Percentiles rank a stretch among this genome's conserved stretches.
phyloP scores from a whole-genome alignment of 345 rosid species.

The Camelina hispida region DNA sequence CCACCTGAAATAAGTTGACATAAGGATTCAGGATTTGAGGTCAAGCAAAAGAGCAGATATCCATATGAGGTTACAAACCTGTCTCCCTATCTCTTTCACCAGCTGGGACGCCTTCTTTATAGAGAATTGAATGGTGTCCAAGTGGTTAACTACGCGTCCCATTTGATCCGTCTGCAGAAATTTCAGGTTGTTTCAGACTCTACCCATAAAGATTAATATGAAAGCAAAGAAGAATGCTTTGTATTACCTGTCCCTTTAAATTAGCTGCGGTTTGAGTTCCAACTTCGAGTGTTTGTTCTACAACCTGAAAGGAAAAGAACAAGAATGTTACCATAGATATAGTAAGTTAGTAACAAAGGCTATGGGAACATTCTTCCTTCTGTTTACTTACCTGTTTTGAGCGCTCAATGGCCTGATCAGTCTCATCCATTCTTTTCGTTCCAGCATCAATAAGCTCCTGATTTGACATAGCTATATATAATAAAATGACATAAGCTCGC shows the following conservation, averaged over 20 bases:
- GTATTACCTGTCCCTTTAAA: slow-evolving; percentile 86
- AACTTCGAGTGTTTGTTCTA: slow-evolving; percentile 95
- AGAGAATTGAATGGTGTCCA: slow-evolving; percentile 97
- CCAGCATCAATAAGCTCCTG: slow-evolving; percentile 91
- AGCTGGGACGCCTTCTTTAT: slow-evolving; percentile 98
- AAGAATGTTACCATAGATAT: slow-evolving; percentile 31
- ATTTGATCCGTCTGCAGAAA: slow-evolving; percentile 94
- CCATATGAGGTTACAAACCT: slow-evolving; percentile 55
- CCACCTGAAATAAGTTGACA: slow-evolving; percentile 60
- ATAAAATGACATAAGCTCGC: slow-evolving; percentile 31
- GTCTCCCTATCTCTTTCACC: slow-evolving; percentile 98
- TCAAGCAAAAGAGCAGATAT: neutral
- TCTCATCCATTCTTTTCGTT: slow-evolving; percentile 85
- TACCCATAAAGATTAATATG: neutral
- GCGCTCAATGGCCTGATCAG: slow-evolving; percentile 95
- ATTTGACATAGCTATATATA: slow-evolving; percentile 78
- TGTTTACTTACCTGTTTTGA: slow-evolving; percentile 67
- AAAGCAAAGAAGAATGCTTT: slow-evolving; percentile 1
- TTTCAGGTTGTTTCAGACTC: neutral
- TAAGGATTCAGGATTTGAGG: slow-evolving; percentile 16
- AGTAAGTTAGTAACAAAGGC: slow-evolving; percentile 12
- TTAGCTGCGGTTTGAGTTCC: slow-evolving; percentile 94
- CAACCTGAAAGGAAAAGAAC: slow-evolving; percentile 60
- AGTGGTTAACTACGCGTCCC: slow-evolving; percentile 96
- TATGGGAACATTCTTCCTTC: slow-evolving; percentile 12